A percentile compares a stretch with the other conserved stretches of the same genome.
These are phyloP conservation scores for Periconia macrospinosa DNA, from an alignment of 2,329 filamentous ascomycete species.

Conservation along the genomic window DNA sequence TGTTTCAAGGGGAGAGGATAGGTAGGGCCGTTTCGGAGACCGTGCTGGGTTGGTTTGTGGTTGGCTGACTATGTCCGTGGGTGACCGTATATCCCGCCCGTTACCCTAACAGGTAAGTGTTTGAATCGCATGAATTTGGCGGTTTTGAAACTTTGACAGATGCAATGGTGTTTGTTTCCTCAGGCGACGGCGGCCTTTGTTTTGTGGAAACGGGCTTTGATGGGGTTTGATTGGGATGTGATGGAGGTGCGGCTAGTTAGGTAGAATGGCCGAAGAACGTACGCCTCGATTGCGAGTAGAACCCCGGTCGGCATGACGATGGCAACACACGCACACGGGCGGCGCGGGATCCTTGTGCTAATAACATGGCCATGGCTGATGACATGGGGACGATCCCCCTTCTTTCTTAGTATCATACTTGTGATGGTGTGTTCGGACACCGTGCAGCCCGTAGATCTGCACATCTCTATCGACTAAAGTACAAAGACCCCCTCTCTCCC, in stretches of 20 bases:
- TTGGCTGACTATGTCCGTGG: not conserved
- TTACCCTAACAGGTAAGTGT: slow-evolving; percentile 3
- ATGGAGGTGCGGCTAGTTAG: too few species aligned
- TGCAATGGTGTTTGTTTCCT: slow-evolving; percentile 1
- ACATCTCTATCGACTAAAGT: not conserved
- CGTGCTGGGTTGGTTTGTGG: slow-evolving; percentile 2
- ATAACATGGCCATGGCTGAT: not conserved
- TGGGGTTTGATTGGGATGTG: slow-evolving; percentile 6
- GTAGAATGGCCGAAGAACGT: too few species aligned
- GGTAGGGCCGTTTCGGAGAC: slow-evolving; percentile 5
- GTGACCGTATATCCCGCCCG: not conserved
- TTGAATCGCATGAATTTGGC: slow-evolving; percentile 6
- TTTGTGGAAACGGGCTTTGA: not conserved
- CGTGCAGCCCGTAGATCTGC: slow-evolving; percentile 5
- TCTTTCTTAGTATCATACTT: not conserved
- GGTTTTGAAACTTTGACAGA: slow-evolving; percentile 10
- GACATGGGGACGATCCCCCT: not conserved
- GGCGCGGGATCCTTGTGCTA: too few species aligned
- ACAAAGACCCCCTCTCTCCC: not conserved
- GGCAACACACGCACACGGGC: too few species aligned
- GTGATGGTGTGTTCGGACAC: slow-evolving; percentile 4
- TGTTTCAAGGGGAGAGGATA: slow-evolving; percentile 25
- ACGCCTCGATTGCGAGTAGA: too few species aligned
- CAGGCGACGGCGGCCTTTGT: slow-evolving; percentile 1
- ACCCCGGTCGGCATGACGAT: too few species aligned